Evolutionary conservation across 768 basidiomycete species (phyloP).

Genomic region (Neoboletus magnificus): DNA sequence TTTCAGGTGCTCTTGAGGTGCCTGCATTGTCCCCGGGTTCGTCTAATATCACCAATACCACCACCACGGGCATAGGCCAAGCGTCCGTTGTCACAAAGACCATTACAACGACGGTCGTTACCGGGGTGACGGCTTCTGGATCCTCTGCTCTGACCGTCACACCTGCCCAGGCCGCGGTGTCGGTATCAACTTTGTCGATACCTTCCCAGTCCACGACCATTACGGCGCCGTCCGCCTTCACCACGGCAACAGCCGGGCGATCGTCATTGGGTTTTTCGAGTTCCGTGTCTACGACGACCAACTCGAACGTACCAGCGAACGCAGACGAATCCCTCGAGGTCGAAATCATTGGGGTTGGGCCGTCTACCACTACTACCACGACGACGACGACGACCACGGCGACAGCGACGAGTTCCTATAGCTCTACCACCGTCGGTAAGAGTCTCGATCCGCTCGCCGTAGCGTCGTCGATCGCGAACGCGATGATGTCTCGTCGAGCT

Average conservation of each 20-base stretch:
- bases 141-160: conserved; percentile 1
- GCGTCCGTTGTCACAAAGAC: conserved; percentile 23
- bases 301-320: background rate
- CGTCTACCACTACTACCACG: conserved; percentile 1
- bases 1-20: conserved; percentile 36
- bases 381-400: background rate
- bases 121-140: conserved; percentile 5
- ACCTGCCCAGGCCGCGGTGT: conserved; percentile 16
- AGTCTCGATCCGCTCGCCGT: conserved; percentile 14
- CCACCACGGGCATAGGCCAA: background rate
- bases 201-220: background rate
- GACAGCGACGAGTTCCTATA: background rate
- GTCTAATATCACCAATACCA: background rate
- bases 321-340: conserved; percentile 18
- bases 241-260: background rate
- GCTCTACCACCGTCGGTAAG: background rate
- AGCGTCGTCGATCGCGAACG: conserved; percentile 20
- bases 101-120: conserved; percentile 23
- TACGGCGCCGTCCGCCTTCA: background rate
- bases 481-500: background rate
- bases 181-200: conserved; percentile 4
- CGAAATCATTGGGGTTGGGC: conserved; percentile 16
- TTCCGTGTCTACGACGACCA: background rate
- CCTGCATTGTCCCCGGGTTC: conserved; percentile 8
- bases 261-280: conserved; percentile 3